phyloP scores from a whole-genome alignment of 441 rosid genomes.

The Flueggea neowawraea region DNA sequence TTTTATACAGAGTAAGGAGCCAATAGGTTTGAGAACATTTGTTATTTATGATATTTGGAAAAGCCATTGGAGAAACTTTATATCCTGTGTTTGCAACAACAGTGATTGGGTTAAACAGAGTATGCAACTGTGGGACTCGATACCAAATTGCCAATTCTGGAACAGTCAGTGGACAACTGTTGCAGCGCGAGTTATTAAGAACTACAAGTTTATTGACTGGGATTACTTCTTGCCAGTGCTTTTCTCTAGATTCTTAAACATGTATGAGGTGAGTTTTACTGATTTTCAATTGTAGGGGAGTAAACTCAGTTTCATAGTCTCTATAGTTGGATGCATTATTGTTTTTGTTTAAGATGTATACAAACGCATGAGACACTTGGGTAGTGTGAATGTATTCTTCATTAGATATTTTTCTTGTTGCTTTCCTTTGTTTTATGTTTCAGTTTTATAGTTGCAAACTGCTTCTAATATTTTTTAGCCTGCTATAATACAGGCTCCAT shows the following conservation, averaged over 20 bases:
- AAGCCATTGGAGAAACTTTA: conserved; percentile 11
- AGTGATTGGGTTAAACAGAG: conserved; percentile 80
- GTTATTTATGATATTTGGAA: conserved; percentile 23
- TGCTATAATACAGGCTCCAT: no score
- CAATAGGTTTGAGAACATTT: conserved; percentile 15
- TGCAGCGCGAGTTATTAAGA: conserved; percentile 85
- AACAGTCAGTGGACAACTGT: conserved; percentile 97
- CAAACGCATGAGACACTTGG: no score
- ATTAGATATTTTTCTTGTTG: no score
- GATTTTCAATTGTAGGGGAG: neutral
- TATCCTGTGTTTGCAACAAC: conserved; percentile 29
- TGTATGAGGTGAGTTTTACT: conserved; percentile 88
- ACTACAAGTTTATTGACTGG: conserved; percentile 77
- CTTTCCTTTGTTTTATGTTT: no score
- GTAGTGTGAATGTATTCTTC: no score
- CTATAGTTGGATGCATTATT: no score
- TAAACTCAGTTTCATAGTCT: no score
- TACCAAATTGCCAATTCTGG: conserved; percentile 99
- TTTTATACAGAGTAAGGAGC: conserved; percentile 85
- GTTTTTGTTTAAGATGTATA: no score
- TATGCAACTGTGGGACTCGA: conserved; percentile 83
- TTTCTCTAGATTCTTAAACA: conserved; percentile 82
- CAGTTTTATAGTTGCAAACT: no score
- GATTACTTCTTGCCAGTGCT: conserved; percentile 76
- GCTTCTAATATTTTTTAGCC: no score